These are phyloP conservation scores for Globisporangium irregulare DNA, from an alignment of 352 stramenopile species.

Conservation along the genomic window DNA sequence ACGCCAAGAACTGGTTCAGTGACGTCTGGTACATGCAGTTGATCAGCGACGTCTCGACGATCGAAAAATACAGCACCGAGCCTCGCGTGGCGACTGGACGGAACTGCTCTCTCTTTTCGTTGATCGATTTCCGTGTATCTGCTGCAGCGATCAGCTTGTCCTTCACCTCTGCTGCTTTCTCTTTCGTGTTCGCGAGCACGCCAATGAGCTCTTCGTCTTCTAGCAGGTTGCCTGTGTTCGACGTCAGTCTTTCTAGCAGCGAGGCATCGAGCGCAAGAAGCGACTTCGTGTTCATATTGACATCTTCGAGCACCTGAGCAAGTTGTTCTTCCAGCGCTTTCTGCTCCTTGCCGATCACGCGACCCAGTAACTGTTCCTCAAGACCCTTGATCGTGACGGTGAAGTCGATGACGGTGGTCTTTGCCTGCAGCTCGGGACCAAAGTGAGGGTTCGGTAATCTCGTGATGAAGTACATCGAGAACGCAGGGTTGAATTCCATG, in stretches of 20 bases:
- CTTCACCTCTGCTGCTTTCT: constrained; percentile 98
- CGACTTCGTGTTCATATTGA: constrained; percentile 98
- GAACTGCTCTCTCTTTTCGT: constrained; percentile 98
- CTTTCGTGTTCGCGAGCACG: constrained; percentile 97
- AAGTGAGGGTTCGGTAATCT: constrained; percentile 98
- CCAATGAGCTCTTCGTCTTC: constrained; percentile 99
- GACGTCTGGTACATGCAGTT: constrained; percentile 99
- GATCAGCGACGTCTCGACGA: constrained; percentile 97
- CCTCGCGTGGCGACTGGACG: constrained; percentile 95
- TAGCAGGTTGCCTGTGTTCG: constrained; percentile 96
- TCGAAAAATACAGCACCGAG: constrained; percentile 98
- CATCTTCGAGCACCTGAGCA: constrained; percentile 97
- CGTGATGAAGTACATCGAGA: constrained; percentile 99
- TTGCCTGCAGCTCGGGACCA: constrained; percentile 96
- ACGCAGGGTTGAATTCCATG: constrained; percentile 97
- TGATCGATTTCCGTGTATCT: constrained; percentile 96
- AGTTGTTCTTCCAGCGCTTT: constrained; percentile 98
- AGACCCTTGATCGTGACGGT: constrained; percentile 96
- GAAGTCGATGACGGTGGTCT: constrained; percentile 99
- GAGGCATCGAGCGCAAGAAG: constrained; percentile 95
- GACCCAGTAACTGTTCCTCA: constrained; percentile 96
- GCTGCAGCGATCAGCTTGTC: constrained; percentile 96
- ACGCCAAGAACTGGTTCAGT: constrained; percentile 95
- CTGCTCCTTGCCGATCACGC: constrained; percentile 97
- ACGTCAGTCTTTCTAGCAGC: constrained; percentile 95